A percentile compares a stretch with the other conserved stretches of the same genome.
phyloP scores from a whole-genome alignment of 371 early-diverging fungal species.

The Mortierella sp. region DNA sequence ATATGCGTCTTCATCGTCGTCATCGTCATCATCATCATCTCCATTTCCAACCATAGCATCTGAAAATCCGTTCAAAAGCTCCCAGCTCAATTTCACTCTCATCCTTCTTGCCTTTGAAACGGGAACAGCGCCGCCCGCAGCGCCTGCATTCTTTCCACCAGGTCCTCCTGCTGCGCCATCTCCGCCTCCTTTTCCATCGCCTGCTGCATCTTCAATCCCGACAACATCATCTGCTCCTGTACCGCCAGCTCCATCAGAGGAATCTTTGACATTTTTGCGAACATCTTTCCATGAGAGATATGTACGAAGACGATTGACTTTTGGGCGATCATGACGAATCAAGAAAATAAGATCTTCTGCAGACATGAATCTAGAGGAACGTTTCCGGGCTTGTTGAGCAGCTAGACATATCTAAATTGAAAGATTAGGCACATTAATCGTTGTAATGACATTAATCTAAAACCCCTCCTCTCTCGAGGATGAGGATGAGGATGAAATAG shows the following conservation, averaged over 20 bases:
- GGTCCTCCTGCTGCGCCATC: constrained; percentile 63
- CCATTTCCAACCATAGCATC: constrained; percentile 79
- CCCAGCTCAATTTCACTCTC: constrained; percentile 93
- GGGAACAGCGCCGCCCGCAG: constrained; percentile 13
- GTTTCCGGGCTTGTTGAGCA: constrained; percentile 85
- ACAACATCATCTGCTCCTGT: constrained; percentile 58
- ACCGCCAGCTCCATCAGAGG: constrained; percentile 63
- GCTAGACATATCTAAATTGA: constrained; percentile 89
- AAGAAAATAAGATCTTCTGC: constrained; percentile 96
- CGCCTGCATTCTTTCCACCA: constrained; percentile 71
- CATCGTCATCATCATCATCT: constrained; percentile 88
- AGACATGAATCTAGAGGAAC: constrained; percentile 85
- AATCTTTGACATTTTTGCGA: constrained; percentile 89
- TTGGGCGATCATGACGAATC: constrained; percentile 94
- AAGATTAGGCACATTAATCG: no score
- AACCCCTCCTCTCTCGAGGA: background rate
- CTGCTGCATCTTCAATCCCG: constrained; percentile 72
- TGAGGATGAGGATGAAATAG: background rate
- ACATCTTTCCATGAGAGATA: constrained; percentile 98
- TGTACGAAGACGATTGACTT: constrained; percentile 90
- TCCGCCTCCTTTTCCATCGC: constrained; percentile 58
- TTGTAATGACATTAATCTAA: background rate
- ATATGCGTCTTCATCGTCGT: constrained; percentile 89
- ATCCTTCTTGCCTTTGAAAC: constrained; percentile 65
- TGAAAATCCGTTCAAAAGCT: constrained; percentile 84